Base-by-base conservation (phyloP, 2,329 filamentous ascomycete genomes). In the Verticillium zaregamsianum region DNA sequence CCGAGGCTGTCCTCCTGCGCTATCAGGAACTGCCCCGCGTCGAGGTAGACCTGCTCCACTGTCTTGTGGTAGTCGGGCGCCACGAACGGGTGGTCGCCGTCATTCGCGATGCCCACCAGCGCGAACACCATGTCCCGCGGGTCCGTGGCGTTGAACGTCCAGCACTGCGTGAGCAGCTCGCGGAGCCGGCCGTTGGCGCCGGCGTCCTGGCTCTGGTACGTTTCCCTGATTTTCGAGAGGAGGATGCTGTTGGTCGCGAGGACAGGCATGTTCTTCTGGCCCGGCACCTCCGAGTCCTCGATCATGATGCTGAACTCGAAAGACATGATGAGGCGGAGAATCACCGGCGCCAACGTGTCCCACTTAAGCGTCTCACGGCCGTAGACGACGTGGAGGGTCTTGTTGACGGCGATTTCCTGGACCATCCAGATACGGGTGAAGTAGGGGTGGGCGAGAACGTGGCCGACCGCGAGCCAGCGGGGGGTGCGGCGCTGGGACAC, bases 381-480 rank as follows among this genome's bases (percentile, higher is more conserved):
- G 23, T 58, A 58, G 15, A 58, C 57, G 37, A 58, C 57, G 37
- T 49, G 37, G 5, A 58, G 57, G 25, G 12, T 49, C 31, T 33
- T 49, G 37, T 58, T 58, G 3, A 76, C 62, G 3, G 69, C 70
- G 6, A 69, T 64, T 59, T 72, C 70, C 40, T 72, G 70, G 23
- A 72, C 63, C 61, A 70, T 68, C 71, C 71, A 73, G 20, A 70
- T 66, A 2, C 71, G 68, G 7, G 64, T 54, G 61, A 72, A 71
- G 68, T 70, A 73, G 1, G 65, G 57, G 14, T 60, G 55, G 7
- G 56, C 11, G 2, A 61, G 15, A 15, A 61, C 20, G 23, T 32
- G 23, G 37, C 25, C 25, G 23, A 58, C 5, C 12, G 57, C 57
- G 23, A 49, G 57, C 57, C 57, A 58, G 15, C 57, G 57, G 3